phyloP scores from a whole-genome alignment of 1,284 basidiomycete species.

The Marasmius sp. region DNA sequence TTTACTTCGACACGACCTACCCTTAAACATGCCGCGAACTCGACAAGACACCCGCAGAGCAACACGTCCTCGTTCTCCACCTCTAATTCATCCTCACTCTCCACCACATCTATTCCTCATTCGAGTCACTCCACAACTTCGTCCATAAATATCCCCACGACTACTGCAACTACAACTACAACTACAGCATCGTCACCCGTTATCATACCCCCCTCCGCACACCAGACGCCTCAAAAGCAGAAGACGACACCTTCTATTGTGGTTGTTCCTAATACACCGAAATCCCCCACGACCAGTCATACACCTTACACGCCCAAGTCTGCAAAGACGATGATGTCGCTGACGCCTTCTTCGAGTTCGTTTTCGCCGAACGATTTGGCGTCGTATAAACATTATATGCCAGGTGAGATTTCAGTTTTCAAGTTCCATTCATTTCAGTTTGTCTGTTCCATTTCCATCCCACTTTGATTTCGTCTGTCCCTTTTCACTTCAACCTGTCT shows the following conservation, averaged over 20 bases:
- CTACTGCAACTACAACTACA: conserved; percentile 27
- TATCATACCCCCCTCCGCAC: conserved; percentile 18
- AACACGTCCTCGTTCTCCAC: background rate
- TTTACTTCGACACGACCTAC: background rate
- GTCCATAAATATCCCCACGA: conserved; percentile 15
- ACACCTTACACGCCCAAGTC: background rate
- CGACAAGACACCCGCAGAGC: background rate
- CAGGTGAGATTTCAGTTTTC: background rate
- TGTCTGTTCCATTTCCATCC: background rate
- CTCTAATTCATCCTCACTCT: background rate
- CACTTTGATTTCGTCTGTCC: background rate
- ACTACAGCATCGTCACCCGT: conserved; percentile 16
- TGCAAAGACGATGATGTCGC: background rate
- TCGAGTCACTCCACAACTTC: background rate
- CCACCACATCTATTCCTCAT: background rate
- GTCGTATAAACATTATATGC: background rate
- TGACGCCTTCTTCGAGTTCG: background rate
- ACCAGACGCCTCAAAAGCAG: conserved; percentile 15
- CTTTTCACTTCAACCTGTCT: too few species aligned
- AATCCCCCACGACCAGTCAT: conserved; percentile 20
- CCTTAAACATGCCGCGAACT: background rate
- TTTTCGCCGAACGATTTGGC: background rate
- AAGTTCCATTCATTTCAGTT: background rate
- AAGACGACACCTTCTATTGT: conserved; percentile 4
- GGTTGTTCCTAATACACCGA: conserved; percentile 23